phyloP scores from a whole-genome alignment of 2,329 filamentous ascomycete genomes.

The Penicillium sp. region DNA sequence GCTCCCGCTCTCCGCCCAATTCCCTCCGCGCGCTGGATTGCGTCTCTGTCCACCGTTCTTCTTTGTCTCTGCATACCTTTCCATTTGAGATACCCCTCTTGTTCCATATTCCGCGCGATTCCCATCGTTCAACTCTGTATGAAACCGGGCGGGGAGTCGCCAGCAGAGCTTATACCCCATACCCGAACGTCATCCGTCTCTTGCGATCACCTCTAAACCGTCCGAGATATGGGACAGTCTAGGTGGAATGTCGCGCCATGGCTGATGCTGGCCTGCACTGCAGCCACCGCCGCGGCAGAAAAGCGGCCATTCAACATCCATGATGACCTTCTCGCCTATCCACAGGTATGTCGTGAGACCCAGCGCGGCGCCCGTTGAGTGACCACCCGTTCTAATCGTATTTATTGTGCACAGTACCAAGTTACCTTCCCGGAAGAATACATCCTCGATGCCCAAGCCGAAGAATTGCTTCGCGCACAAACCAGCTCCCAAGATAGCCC shows the following conservation, averaged over 20 bases:
- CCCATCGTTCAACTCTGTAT: not conserved
- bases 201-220: not conserved
- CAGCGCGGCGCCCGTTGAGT: not conserved
- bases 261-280: conserved; percentile 33
- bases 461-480: conserved; percentile 50
- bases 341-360: conserved; percentile 61
- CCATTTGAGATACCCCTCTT: not conserved
- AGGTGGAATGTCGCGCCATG: conserved; percentile 26
- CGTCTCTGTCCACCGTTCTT: not conserved
- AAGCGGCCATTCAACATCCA: conserved; percentile 75
- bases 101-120: not conserved
- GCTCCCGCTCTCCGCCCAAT: conserved; percentile 17
- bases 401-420: conserved; percentile 62
- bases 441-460: conserved; percentile 68
- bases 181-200: not conserved
- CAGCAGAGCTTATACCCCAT: not conserved
- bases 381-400: not conserved
- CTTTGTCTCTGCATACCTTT: not conserved
- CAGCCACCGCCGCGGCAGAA: conserved; percentile 46
- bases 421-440: conserved; percentile 71
- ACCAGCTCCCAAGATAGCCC: conserved; percentile 15
- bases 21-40: conserved; percentile 1
- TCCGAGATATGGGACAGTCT: conserved; percentile 26
- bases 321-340: conserved; percentile 82
- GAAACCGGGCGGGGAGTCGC: not conserved